Base-by-base conservation (phyloP, 192 early-diverging fungal species). In the Coemansia sp. region DNA sequence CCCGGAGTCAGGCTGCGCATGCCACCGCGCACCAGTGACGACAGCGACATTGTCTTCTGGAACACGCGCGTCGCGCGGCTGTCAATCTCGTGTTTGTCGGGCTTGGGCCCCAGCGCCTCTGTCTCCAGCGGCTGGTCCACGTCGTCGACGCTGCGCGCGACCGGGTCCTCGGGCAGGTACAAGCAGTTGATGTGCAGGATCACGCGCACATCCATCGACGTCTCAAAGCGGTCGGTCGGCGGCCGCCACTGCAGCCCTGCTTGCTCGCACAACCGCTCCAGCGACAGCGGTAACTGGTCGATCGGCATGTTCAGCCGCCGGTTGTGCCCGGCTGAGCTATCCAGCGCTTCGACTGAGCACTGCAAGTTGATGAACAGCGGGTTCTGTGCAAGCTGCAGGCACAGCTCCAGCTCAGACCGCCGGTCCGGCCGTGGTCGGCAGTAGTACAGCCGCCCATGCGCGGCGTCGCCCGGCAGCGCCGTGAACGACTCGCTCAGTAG, bases 161-260 rank as follows among this genome's bases (percentile, higher is more conserved):
- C 31, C 18, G 69, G 28, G 7, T 58, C 68, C 22, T 63, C 64
- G 10, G 80, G 70, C 33, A 77, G 38, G 34, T 83, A 77, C 68
- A 71, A 10, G 60, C 76, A 83, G 76, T 77, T 77, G 30, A 83
- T 71, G 40, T 83, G 80, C 45, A 83, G 25, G 25, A 77, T 77
- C 28, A 75, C 80, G 11, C 76, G 75, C 40, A 83, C 76, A 30
- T 65, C 67, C 45, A 66, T 36, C 60, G 73, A 63, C 12, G 80
- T 69, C 60, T 77, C 80, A 75, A 83, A 83, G 56, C 77, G 75
- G 50, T 83, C 75, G 0, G 66, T 77, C 3, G 80, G 75, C 32
- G 75, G 75, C 14, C 80, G 71, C 75, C 75, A 77, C 20, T 71
- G 61, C 17, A 77, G 74, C 34, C 56, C 59, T 11, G 75, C 72